A percentile compares a stretch with the other conserved stretches of the same genome.
These are phyloP conservation scores for Sporothrix sp. DNA, from an alignment of 2,329 filamentous ascomycete genomes.

Conservation along the genomic window DNA sequence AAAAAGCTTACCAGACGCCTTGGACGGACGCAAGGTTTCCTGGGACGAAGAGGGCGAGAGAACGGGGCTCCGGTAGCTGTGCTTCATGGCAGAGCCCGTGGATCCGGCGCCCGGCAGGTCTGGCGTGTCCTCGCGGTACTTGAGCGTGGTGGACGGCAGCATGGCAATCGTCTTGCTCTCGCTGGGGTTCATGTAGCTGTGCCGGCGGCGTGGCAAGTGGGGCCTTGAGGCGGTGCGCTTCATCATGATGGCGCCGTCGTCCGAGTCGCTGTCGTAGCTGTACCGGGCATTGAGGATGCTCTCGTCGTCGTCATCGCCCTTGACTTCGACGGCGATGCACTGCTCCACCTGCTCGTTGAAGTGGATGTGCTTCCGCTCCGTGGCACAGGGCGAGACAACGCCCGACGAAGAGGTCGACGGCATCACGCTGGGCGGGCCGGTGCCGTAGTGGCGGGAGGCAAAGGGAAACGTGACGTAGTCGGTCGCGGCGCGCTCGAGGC, in stretches of 20 bases:
- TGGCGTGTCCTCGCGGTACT: slow-evolving; percentile 69
- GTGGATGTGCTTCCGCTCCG: slow-evolving; percentile 76
- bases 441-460: slow-evolving; percentile 49
- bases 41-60: slow-evolving; percentile 70
- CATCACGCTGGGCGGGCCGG: slow-evolving; percentile 53
- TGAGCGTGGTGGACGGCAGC: slow-evolving; percentile 77
- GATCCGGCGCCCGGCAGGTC: slow-evolving; percentile 36
- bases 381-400: slow-evolving; percentile 48
- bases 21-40: slow-evolving; percentile 67
- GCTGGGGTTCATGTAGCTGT: slow-evolving; percentile 28
- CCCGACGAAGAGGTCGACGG: slow-evolving; percentile 64
- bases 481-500: slow-evolving; percentile 53
- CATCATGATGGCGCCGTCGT: slow-evolving; percentile 77
- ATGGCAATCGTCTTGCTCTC: slow-evolving; percentile 83
- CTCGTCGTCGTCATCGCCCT: slow-evolving; percentile 67
- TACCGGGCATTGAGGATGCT: slow-evolving; percentile 42
- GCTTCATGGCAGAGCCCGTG: slow-evolving; percentile 53
- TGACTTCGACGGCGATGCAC: slow-evolving; percentile 85
- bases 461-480: slow-evolving; percentile 60
- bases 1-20: slow-evolving; percentile 54
- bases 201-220: slow-evolving; percentile 42
- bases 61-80: slow-evolving; percentile 43
- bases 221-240: slow-evolving; percentile 51
- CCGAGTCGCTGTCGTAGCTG: slow-evolving; percentile 52
- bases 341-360: slow-evolving; percentile 96